phyloP scores from a whole-genome alignment of 805 yeast genomes.

The Candida maltosa region DNA sequence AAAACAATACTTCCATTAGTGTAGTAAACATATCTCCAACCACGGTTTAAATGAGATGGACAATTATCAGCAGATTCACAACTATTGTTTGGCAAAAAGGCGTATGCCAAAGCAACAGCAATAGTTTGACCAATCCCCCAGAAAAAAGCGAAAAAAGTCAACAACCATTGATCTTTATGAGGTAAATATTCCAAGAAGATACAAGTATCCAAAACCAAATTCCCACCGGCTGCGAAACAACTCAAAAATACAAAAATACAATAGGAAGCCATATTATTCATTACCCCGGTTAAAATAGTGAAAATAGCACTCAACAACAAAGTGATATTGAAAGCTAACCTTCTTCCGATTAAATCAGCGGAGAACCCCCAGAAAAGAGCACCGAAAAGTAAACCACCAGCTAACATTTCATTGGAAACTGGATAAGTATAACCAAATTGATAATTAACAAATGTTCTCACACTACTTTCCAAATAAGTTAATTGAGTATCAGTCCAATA shows the following conservation, averaged over 20 bases:
- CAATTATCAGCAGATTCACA: conserved; percentile 43
- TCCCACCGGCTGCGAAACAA: conserved; percentile 53
- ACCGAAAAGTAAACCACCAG: conserved; percentile 48
- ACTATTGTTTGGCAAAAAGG: conserved; percentile 47
- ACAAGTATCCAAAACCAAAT: conserved; percentile 52
- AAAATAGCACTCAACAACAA: conserved; percentile 47
- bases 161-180: conserved; percentile 45
- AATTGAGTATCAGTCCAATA: conserved; percentile 33
- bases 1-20: conserved; percentile 50
- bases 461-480: conserved; percentile 19
- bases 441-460: conserved; percentile 21
- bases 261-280: conserved; percentile 47
- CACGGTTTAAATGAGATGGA: conserved; percentile 47
- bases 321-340: conserved; percentile 48
- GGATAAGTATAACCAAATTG: conserved; percentile 25
- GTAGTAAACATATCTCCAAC: conserved; percentile 58
- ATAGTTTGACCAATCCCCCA: conserved; percentile 66
- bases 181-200: conserved; percentile 55
- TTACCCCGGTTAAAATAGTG: conserved; percentile 54
- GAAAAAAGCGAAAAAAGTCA: conserved; percentile 48
- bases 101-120: conserved; percentile 54
- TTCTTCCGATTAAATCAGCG: conserved; percentile 55
- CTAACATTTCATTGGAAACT: conserved; percentile 22
- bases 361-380: conserved; percentile 55
- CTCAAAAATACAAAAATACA: conserved; percentile 45